phyloP scores from a whole-genome alignment of 805 yeast genomes.

The Naumovozyma baii region DNA sequence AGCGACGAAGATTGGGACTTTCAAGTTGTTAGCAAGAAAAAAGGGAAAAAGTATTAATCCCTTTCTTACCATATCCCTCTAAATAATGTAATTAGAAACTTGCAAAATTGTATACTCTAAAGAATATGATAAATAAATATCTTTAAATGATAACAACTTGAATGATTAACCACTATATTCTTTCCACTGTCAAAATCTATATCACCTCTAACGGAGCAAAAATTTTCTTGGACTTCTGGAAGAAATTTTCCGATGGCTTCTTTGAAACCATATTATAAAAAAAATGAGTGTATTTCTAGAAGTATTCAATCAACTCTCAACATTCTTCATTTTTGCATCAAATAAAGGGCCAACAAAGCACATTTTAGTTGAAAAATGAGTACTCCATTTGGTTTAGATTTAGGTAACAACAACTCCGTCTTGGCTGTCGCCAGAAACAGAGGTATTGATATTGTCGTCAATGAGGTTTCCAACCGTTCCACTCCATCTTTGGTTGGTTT shows the following conservation, averaged over 20 bases:
- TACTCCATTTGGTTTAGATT: conserved; percentile 93
- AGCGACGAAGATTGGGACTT: conserved; percentile 48
- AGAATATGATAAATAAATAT: too few species aligned
- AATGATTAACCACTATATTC: too few species aligned
- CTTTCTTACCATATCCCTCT: background rate
- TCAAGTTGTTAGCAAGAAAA: conserved; percentile 58
- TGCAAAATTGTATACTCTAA: background rate
- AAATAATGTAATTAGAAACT: background rate
- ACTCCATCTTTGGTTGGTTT: conserved; percentile 90
- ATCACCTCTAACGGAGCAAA: background rate
- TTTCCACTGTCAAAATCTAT: too few species aligned
- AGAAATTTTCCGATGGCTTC: background rate
- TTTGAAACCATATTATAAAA: background rate
- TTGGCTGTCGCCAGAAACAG: conserved; percentile 94
- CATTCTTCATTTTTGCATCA: background rate
- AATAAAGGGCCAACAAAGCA: background rate
- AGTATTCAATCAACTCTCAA: too few species aligned
- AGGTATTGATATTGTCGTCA: conserved; percentile 95
- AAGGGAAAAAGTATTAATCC: conserved; percentile 36
- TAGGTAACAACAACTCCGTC: conserved; percentile 89
- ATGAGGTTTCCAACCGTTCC: conserved; percentile 94
- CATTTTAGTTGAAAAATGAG: conserved; percentile 45
- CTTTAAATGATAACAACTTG: too few species aligned
- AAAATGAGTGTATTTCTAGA: too few species aligned
- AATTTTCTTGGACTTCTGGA: background rate